Evolutionary conservation across 768 basidiomycete genomes (phyloP).

Genomic region (Podaxis carcinomalis): DNA sequence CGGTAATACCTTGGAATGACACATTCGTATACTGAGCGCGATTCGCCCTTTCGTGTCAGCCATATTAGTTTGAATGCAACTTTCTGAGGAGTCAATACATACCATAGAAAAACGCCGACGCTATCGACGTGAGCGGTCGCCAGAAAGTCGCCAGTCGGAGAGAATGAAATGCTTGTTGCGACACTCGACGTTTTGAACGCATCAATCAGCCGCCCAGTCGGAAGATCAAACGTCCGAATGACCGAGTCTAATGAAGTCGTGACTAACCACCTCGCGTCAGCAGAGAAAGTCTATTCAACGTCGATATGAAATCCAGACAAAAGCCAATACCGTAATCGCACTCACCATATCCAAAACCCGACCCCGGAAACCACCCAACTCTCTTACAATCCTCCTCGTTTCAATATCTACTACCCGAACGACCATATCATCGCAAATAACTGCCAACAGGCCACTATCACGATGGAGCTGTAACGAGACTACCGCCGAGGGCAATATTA

Average conservation of each 20-base stretch:
- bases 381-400: slow-evolving; percentile 82
- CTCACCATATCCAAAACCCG: slow-evolving; percentile 87
- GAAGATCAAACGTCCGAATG: slow-evolving; percentile 94
- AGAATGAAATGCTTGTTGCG: slow-evolving; percentile 88
- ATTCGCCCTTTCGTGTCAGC: slow-evolving; percentile 73
- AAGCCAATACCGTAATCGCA: slow-evolving; percentile 2
- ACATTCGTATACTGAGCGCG: slow-evolving; percentile 90
- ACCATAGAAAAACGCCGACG: slow-evolving; percentile 95
- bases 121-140: slow-evolving; percentile 94
- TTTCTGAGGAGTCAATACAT: slow-evolving; percentile 14
- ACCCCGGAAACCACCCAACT: slow-evolving; percentile 77
- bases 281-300: slow-evolving; percentile 75
- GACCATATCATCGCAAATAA: slow-evolving; percentile 80
- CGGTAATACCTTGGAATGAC: slow-evolving; percentile 72
- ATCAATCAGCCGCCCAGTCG: slow-evolving; percentile 89
- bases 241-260: slow-evolving; percentile 84
- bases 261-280: slow-evolving; percentile 93
- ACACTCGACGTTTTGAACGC: slow-evolving; percentile 85
- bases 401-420: slow-evolving; percentile 91
- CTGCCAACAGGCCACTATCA: slow-evolving; percentile 80
- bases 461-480: slow-evolving; percentile 74
- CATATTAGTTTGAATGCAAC: slow-evolving; percentile 4
- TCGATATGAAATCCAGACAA: slow-evolving; percentile 7
- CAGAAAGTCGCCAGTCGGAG: slow-evolving; percentile 92
- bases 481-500: slow-evolving; percentile 64